Percentiles rank a stretch among this genome's conserved stretches.
Conservation (phyloP, 352 stramenopile species). For the Blastocystis sp. region DNA sequence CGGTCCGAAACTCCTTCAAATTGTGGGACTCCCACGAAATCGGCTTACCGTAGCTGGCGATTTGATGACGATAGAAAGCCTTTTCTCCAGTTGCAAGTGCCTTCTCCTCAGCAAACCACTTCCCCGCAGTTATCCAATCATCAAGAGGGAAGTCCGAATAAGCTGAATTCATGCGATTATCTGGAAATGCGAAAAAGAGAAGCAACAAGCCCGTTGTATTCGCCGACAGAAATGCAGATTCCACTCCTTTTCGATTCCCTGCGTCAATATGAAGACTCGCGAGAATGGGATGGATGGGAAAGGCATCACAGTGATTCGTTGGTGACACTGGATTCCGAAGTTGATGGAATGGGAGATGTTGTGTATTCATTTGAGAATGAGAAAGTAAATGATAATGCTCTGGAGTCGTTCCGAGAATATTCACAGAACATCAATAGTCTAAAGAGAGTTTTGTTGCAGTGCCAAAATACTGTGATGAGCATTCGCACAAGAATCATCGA, state of each 20-base stretch:
- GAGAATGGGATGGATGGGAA: neutral
- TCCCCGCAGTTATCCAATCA: neutral
- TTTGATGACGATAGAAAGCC: neutral
- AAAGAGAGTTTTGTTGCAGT: neutral
- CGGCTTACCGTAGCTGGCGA: no score
- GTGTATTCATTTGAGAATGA: neutral
- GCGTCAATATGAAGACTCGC: neutral
- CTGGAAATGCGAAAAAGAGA: neutral
- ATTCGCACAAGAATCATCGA: neutral
- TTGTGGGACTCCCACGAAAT: no score
- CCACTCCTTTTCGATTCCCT: neutral
- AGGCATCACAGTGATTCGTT: neutral
- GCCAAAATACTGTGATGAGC: neutral
- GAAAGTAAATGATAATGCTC: neutral
- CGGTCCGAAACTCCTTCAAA: neutral
- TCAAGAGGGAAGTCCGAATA: neutral
- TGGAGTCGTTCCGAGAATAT: neutral
- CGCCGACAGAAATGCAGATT: neutral
- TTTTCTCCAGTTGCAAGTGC: neutral
- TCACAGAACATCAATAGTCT: neutral
- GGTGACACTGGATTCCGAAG: neutral
- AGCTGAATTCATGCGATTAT: neutral
- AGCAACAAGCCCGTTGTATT: neutral
- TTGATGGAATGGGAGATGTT: neutral
- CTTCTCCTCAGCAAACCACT: neutral